These are phyloP conservation scores for Yamadazyma scolyti DNA, from an alignment of 805 yeast species.

Conservation along the genomic window DNA sequence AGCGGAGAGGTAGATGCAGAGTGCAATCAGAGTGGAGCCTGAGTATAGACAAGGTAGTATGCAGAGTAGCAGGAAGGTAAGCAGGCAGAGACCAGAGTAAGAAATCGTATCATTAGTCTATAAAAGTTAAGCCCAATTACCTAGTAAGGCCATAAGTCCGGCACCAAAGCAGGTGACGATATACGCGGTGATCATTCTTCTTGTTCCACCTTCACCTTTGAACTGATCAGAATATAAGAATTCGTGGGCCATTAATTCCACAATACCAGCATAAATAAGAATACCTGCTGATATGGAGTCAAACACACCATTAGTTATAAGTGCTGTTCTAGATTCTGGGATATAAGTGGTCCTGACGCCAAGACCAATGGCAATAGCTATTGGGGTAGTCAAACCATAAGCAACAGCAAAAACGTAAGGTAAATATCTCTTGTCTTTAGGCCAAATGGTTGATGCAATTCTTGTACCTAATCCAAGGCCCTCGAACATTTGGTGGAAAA, in stretches of 20 bases:
- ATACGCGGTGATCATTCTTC: constrained; percentile 50
- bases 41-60: too few species aligned
- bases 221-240: constrained; percentile 60
- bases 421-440: constrained; percentile 35
- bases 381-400: constrained; percentile 61
- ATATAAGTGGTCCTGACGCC: constrained; percentile 65
- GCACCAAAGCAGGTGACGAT: constrained; percentile 59
- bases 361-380: constrained; percentile 74
- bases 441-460: constrained; percentile 38
- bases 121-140: constrained; percentile 58
- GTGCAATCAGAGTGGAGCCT: too few species aligned
- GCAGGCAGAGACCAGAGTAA: too few species aligned
- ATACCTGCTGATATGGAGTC: constrained; percentile 80
- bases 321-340: constrained; percentile 54
- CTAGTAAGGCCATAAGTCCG: constrained; percentile 75
- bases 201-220: constrained; percentile 54
- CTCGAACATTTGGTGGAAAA: constrained; percentile 79
- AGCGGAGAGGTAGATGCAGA: too few species aligned
- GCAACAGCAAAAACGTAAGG: constrained; percentile 57
- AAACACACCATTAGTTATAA: constrained; percentile 67
- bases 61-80: too few species aligned
- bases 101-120: neutral
- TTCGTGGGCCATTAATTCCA: constrained; percentile 79
- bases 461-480: constrained; percentile 85
- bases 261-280: constrained; percentile 70